Percentiles rank a stretch among this genome's conserved stretches.
Conservation (phyloP, 1,284 basidiomycete genomes). For the Sphagnurus paluster region DNA sequence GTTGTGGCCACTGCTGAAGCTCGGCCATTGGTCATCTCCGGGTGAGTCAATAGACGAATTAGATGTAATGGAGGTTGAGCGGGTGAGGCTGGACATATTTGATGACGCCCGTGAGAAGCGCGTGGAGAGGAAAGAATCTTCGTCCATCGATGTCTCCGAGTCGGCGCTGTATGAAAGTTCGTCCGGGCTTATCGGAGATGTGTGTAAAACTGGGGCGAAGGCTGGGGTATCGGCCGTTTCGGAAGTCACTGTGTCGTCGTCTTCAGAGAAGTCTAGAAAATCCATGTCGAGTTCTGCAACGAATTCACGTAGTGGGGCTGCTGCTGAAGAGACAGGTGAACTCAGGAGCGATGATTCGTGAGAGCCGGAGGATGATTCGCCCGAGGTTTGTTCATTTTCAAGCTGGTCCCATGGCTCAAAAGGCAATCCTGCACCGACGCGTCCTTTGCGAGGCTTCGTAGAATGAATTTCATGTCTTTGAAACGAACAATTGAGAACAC, state of each 20-base stretch:
- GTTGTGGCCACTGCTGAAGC: conserved; percentile 9
- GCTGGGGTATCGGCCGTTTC: background rate
- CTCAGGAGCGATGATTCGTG: conserved; percentile 5
- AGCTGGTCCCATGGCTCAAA: conserved; percentile 58
- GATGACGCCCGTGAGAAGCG: conserved; percentile 13
- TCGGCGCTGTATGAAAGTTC: conserved; percentile 13
- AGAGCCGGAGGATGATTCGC: conserved; percentile 15
- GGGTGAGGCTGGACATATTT: conserved; percentile 19
- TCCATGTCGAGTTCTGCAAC: conserved; percentile 22
- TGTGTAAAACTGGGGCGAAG: conserved; percentile 1
- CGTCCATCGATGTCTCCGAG: conserved; percentile 13
- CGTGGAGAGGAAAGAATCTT: conserved; percentile 2
- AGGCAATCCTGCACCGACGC: conserved; percentile 58
- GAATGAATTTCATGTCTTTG: too few relatives aligned
- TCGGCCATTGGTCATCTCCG: conserved; percentile 16
- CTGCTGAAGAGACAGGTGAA: conserved; percentile 1
- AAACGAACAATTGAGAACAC: conserved; percentile 20
- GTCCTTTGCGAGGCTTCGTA: conserved; percentile 60
- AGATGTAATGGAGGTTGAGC: conserved; percentile 17
- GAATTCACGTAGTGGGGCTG: conserved; percentile 15
- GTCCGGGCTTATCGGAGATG: conserved; percentile 6
- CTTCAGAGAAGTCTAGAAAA: conserved; percentile 20
- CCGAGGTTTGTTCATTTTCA: conserved; percentile 19
- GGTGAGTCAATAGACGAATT: conserved; percentile 16
- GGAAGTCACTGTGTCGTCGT: conserved; percentile 11